phyloP scores from a whole-genome alignment of 1,284 basidiomycete species.

The Tetrapyrgos nigripes region DNA sequence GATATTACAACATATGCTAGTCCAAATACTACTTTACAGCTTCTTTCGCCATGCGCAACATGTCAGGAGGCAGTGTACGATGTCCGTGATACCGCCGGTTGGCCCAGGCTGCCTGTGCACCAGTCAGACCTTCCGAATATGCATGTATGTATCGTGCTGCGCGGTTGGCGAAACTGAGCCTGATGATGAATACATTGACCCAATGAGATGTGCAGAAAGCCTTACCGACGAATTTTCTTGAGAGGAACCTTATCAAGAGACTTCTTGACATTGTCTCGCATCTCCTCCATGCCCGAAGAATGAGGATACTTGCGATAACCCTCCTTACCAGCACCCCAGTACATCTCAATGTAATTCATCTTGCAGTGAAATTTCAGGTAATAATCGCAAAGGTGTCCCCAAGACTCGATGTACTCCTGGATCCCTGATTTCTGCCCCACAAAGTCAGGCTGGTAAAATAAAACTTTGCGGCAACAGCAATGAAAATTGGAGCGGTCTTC shows the following conservation, averaged over 20 bases:
- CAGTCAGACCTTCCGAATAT: constrained; percentile 20
- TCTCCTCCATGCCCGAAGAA: constrained; percentile 13
- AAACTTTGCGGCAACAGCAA: constrained; percentile 2
- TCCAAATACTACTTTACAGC: neutral
- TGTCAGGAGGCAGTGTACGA: constrained; percentile 15
- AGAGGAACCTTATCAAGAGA: constrained; percentile 20
- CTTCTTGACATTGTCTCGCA: constrained; percentile 18
- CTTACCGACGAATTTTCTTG: constrained; percentile 19
- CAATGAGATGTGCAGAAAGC: constrained; percentile 2
- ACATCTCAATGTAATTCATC: constrained; percentile 33
- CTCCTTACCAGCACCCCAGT: constrained; percentile 30
- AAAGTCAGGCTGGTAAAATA: neutral
- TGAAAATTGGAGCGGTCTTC: neutral
- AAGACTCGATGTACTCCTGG: constrained; percentile 18
- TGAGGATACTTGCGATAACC: constrained; percentile 20
- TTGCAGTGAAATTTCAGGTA: constrained; percentile 34
- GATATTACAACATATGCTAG: constrained; percentile 1
- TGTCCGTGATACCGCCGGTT: constrained; percentile 22
- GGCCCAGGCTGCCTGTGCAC: constrained; percentile 14
- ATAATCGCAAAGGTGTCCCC: constrained; percentile 23
- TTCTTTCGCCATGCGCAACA: neutral
- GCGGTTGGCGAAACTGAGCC: constrained; percentile 20
- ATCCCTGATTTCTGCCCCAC: constrained; percentile 19
- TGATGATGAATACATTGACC: neutral
- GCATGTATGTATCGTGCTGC: constrained; percentile 21